Evolutionary conservation across 192 early-diverging fungal species (phyloP).

Genomic region (Coemansia sp.): DNA sequence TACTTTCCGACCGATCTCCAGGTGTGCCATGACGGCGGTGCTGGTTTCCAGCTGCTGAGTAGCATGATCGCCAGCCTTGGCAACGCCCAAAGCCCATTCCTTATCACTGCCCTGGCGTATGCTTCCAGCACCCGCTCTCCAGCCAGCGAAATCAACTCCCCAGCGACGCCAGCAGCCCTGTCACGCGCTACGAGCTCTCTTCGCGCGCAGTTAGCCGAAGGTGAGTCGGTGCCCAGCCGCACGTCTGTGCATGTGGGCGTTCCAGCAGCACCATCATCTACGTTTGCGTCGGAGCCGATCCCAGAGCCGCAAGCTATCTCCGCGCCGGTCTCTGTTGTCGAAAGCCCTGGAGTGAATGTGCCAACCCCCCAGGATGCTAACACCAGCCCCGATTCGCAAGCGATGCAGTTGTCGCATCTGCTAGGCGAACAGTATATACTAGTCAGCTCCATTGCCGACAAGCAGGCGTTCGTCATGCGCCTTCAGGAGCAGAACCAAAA

Average conservation of each 20-base stretch:
- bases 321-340: not conserved
- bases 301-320: not conserved
- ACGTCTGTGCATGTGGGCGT: not conserved
- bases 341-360: not conserved
- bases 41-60: conserved; percentile 77
- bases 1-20: conserved; percentile 83
- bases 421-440: conserved; percentile 40
- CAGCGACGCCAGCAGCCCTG: conserved; percentile 26
- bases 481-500: conserved; percentile 46
- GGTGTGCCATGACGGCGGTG: conserved; percentile 77
- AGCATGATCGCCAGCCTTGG: conserved; percentile 66
- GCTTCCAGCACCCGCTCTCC: conserved; percentile 13
- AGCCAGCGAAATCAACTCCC: conserved; percentile 25
- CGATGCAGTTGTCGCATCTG: conserved; percentile 36
- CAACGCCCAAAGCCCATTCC: conserved; percentile 71
- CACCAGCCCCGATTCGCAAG: conserved; percentile 19
- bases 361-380: not conserved
- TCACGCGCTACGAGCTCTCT: conserved; percentile 30
- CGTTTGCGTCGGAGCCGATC: not conserved
- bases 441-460: conserved; percentile 35
- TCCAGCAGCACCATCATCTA: not conserved
- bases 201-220: conserved; percentile 1
- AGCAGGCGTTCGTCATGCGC: conserved; percentile 22
- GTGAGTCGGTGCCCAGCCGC: not conserved
- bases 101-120: conserved; percentile 42